Base-by-base conservation (phyloP, 306 rosid species). In the Sicyos edulis region DNA sequence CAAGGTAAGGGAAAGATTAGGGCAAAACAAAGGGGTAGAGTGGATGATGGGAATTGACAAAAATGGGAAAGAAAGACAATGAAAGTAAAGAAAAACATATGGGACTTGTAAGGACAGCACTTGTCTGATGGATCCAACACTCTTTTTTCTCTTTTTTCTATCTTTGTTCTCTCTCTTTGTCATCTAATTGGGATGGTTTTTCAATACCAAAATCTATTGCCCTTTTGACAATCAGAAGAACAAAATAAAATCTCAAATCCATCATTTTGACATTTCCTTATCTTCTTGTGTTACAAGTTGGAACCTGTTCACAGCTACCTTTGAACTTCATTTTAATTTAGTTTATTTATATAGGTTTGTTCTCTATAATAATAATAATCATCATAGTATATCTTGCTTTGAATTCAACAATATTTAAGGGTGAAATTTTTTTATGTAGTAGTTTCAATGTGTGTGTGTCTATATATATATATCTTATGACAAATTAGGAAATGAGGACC, bases 101-200 rank as follows among this genome's bases (percentile, higher is more conserved):
- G 45, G 49, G 74, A 70, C 32, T 50, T 21, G 55, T 24, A 69
- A 69, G 73, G 58, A 22, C 44, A 47, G 42, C 19, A 69, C 22
- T 71, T 70, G 59, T 57, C 15, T 58, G 60, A 51, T 26, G 45
- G 51, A 70, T 54, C 45, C 22, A 7, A 45, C n/a, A 50, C 60
- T 26, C 29, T n/a, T 44, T 52, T n/a, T 37, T 37, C 44, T 26
- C 74, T n/a, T 44, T 70, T 26, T 32, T 32, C 32, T 68, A 8
- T 49, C 17, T 13, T 40, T 5, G 3, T 47, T 66, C 49, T 64
- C 52, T 42, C 32, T 64, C 8, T 42, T 19, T 64, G 32, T 64
- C 71, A 5, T 64, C 10, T 64, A 17, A 64, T 64, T 7, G 40
- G 0, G 49, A 21, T 6, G 6, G 44, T 37, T 67, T 67, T 47